These are phyloP conservation scores for Mucor plumbeus DNA, from an alignment of 371 early-diverging fungal species.

Conservation along the genomic window DNA sequence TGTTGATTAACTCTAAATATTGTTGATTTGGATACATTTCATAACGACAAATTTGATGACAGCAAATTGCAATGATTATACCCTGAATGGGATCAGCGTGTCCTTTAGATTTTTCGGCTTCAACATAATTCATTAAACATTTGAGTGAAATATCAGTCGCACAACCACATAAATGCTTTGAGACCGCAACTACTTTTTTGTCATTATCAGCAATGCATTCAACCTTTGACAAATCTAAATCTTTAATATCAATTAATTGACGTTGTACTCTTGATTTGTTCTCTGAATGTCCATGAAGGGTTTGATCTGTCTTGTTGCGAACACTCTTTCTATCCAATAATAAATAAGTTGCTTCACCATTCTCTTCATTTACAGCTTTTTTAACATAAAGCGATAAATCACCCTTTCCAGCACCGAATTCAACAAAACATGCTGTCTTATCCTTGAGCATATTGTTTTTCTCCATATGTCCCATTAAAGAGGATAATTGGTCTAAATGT, in stretches of 20 bases:
- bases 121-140: conserved; percentile 69
- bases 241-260: conserved; percentile 82
- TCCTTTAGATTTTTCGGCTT: conserved; percentile 38
- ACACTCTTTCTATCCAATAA: conserved; percentile 83
- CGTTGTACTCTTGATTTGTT: conserved; percentile 62
- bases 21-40: conserved; percentile 75
- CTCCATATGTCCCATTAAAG: conserved; percentile 81
- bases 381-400: conserved; percentile 68
- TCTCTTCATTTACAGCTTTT: conserved; percentile 58
- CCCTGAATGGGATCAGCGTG: conserved; percentile 62
- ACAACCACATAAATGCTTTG: conserved; percentile 93
- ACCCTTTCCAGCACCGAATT: conserved; percentile 87
- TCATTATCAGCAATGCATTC: conserved; percentile 38
- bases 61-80: conserved; percentile 88
- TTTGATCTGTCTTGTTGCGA: conserved; percentile 68
- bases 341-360: conserved; percentile 64
- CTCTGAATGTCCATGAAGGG: conserved; percentile 39
- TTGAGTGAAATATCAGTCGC: conserved; percentile 90
- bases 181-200: conserved; percentile 71
- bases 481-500: conserved; percentile 78
- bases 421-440: conserved; percentile 66
- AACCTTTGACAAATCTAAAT: conserved; percentile 66
- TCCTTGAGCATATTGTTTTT: conserved; percentile 62
- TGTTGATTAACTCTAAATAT: conserved; percentile 59
- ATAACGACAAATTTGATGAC: conserved; percentile 87